Evolutionary conservation across 2,329 filamentous ascomycete species (phyloP).

Genomic region (Amesomyces nigricolor): DNA sequence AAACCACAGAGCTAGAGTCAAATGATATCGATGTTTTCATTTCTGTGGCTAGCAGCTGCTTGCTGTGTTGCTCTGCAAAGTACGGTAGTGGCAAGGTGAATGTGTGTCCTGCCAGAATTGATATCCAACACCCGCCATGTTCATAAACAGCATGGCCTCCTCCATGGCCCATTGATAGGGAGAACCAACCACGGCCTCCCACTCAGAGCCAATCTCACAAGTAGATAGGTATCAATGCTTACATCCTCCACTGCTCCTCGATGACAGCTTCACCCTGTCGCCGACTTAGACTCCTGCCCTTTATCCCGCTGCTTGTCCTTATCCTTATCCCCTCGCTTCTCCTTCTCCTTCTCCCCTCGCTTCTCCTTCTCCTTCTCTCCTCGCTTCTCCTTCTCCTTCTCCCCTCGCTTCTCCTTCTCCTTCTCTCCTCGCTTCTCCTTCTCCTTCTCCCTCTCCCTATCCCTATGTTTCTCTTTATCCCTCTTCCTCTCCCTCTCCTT

Average conservation of each 20-base stretch:
- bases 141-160: not conserved
- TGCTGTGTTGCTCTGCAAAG: no score
- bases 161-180: no score
- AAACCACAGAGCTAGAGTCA: not conserved
- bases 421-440: conserved; percentile 17
- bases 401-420: not conserved
- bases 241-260: no score
- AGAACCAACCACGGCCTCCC: no score
- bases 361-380: not conserved
- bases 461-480: no score
- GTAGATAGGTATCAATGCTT: no score
- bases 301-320: not conserved
- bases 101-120: not conserved
- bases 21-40: not conserved
- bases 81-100: not conserved
- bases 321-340: conserved; percentile 9
- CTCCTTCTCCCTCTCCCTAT: conserved; percentile 8
- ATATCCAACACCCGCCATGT: not conserved
- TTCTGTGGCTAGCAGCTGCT: no score
- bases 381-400: not conserved
- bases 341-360: conserved; percentile 7
- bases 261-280: not conserved
- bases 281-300: not conserved
- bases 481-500: no score
- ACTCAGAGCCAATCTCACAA: no score